phyloP scores from a whole-genome alignment of 148 eudicot species.

The Nepenthes mirabilis region DNA sequence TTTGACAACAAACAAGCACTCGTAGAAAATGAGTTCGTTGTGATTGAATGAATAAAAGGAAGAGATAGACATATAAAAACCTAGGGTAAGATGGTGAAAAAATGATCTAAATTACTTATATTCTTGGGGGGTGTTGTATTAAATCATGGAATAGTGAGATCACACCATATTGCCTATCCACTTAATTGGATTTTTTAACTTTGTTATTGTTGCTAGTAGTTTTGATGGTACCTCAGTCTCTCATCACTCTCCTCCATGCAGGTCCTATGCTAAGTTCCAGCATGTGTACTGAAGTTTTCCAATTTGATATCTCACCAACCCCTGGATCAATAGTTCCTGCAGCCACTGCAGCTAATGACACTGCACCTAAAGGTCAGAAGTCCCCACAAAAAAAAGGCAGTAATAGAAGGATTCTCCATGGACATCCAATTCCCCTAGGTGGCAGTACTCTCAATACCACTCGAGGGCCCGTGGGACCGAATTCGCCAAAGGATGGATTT shows the following conservation, averaged over 20 bases:
- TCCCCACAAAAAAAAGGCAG: slow-evolving; percentile 29
- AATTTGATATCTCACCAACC: slow-evolving; percentile 65
- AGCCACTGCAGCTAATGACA: slow-evolving; percentile 24
- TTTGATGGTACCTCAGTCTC: not conserved
- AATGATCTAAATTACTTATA: no score
- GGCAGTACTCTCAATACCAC: slow-evolving; percentile 33
- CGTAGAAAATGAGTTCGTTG: no score
- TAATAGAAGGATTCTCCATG: slow-evolving; percentile 75
- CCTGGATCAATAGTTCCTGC: slow-evolving; percentile 78
- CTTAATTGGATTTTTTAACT: not conserved
- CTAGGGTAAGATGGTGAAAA: no score
- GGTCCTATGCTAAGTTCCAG: slow-evolving; percentile 93
- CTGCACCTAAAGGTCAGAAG: slow-evolving; percentile 21
- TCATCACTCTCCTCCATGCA: slow-evolving; percentile 18
- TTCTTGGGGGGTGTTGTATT: no score
- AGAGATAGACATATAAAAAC: no score
- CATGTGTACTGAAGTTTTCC: slow-evolving; percentile 96
- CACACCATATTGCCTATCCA: no score
- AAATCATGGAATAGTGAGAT: no score
- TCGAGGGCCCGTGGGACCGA: slow-evolving; percentile 23
- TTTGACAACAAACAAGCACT: no score
- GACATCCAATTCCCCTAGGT: slow-evolving; percentile 42
- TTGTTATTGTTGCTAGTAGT: not conserved
- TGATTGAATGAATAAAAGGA: no score
- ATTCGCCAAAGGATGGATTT: slow-evolving; percentile 30